Evolutionary conservation across 306 rosid genomes (phyloP).

Genomic region (Quercus variabilis): DNA sequence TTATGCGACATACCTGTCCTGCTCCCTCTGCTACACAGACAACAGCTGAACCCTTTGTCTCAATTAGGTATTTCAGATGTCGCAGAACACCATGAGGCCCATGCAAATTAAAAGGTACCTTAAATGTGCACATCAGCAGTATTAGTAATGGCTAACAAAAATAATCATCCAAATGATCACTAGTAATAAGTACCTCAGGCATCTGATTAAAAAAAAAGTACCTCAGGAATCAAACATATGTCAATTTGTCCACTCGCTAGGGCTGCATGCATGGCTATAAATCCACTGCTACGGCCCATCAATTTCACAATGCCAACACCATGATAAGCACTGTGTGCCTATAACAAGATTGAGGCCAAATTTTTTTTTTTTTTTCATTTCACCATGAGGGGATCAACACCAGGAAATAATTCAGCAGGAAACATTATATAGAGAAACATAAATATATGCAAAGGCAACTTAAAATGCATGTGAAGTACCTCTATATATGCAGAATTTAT

Average conservation of each 20-base stretch:
- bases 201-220: conserved; percentile 33
- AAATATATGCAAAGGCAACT: not conserved
- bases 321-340: conserved; percentile 99
- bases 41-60: conserved; percentile 94
- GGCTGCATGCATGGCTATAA: conserved; percentile 96
- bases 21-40: conserved; percentile 97
- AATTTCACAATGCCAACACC: conserved; percentile 92
- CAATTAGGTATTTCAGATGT: conserved; percentile 81
- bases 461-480: conserved; percentile 38
- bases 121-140: conserved; percentile 27
- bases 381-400: conserved; percentile 3
- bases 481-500: conserved; percentile 96
- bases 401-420: not conserved
- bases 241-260: conserved; percentile 95
- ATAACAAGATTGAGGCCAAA: conserved; percentile 12
- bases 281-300: conserved; percentile 99
- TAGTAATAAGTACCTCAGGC: conserved; percentile 71
- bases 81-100: conserved; percentile 86
- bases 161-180: conserved; percentile 2
- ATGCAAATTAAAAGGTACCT: conserved; percentile 77
- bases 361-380: not conserved
- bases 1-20: conserved; percentile 69
- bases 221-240: conserved; percentile 97
- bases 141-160: conserved; percentile 10
- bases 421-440: not conserved